These are phyloP conservation scores for Aplosporella prunicola DNA, from an alignment of 2,329 filamentous ascomycete species.

Conservation along the genomic window DNA sequence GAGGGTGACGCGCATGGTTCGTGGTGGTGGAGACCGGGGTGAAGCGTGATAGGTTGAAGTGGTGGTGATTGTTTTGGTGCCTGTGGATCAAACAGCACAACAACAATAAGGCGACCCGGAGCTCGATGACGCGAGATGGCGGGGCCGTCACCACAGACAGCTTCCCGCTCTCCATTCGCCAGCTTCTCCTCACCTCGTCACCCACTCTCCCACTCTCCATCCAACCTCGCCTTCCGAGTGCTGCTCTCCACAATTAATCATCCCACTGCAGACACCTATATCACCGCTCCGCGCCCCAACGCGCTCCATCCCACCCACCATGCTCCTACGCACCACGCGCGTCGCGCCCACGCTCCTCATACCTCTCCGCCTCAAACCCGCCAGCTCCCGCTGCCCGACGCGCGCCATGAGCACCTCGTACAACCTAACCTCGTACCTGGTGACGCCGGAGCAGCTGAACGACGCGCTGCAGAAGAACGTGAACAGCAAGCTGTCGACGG, in stretches of 20 bases:
- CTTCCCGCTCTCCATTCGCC: background rate
- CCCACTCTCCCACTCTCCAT: background rate
- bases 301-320: too few species aligned
- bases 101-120: too few species aligned
- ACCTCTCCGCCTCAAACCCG: conserved; percentile 3
- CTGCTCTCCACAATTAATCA: too few species aligned
- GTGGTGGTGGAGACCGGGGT: background rate
- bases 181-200: background rate
- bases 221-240: too few species aligned
- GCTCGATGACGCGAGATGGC: too few species aligned
- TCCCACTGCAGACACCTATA: too few species aligned
- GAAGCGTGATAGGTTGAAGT: conserved; percentile 3
- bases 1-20: conserved; percentile 94
- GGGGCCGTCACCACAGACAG: too few species aligned
- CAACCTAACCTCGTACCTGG: conserved; percentile 69
- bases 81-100: too few species aligned
- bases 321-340: too few species aligned
- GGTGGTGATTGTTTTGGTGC: too few species aligned
- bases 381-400: conserved; percentile 13
- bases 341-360: background rate
- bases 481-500: conserved; percentile 66
- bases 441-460: conserved; percentile 73
- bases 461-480: conserved; percentile 76
- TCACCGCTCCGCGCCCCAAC: too few species aligned
- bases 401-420: conserved; percentile 21